Base-by-base conservation (phyloP, 2,329 filamentous ascomycete species). In the Meredithiella fracta region DNA sequence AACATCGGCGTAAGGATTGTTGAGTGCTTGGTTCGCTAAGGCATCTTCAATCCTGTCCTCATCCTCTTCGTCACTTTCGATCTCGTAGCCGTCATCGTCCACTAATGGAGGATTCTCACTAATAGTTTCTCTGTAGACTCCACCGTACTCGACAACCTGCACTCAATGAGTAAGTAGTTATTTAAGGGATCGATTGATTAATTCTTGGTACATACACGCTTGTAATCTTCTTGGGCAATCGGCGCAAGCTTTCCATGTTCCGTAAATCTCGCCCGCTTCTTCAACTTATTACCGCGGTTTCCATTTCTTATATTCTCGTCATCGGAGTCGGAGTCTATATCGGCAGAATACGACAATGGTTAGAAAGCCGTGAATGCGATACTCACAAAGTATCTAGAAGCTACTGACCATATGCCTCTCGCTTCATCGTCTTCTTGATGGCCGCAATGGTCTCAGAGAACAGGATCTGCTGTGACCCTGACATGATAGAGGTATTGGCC, bases 231-330 rank as follows among this genome's bases (percentile, higher is more conserved):
- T 47, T 81, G 79, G 2, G 83, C 83, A 26, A 75, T 76, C 25
- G 79, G 76, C 47, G 83, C 79, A 60, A 89, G 72, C 63, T 83
- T 80, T 58, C 85, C 85, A 64, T 81, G 75, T 62, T 79, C 82
- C 49, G 85, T 77, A 65, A 86, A 86, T 62, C 80, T 77, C 47
- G 86, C 82, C 62, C 80, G 77, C 67, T 80, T 85, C 72, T 89
- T 86, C 49, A 91, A 73, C 66, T 90, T 91, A 67, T 87, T 80
- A 59, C 84, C 85, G 64, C 85, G 82, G 67, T 89, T 89, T 57
- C 80, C 83, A 62, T 77, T 78, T 62, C 77, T 74, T 59, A 82
- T 76, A 62, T 88, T 81, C 55, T 80, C 77, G 59, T 82, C 80
- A 67, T 91, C 86, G 58, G 84, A 86, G 51, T 90, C 86, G 62